phyloP scores from a whole-genome alignment of 2,329 filamentous ascomycete genomes.

The Fusarium albosuccineum region DNA sequence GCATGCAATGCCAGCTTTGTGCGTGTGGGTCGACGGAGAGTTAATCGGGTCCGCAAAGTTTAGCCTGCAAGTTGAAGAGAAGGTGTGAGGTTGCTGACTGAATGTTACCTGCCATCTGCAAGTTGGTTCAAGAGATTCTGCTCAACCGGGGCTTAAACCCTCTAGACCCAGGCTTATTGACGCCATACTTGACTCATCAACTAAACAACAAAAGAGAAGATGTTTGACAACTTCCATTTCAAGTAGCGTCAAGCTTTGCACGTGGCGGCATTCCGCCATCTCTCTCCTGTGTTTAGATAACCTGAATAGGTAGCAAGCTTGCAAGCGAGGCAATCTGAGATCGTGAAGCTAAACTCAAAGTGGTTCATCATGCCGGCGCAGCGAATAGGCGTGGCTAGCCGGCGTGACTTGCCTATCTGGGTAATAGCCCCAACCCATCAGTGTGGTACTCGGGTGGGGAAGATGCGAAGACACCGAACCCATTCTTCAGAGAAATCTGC shows the following conservation, averaged over 20 bases:
- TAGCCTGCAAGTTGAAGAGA: neutral
- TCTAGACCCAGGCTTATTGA: no score
- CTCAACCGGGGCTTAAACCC: no score
- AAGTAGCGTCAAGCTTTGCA: neutral
- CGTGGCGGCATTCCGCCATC: neutral
- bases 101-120: neutral
- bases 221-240: neutral
- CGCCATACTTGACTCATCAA: no score
- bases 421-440: neutral
- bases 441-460: neutral
- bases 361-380: neutral
- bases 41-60: neutral
- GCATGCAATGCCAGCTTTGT: neutral
- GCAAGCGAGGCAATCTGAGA: neutral
- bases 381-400: constrained; percentile 7
- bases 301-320: neutral
- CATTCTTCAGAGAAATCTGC: neutral
- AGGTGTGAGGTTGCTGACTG: neutral
- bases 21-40: constrained; percentile 5
- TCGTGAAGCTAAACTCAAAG: neutral
- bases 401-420: neutral
- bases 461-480: neutral
- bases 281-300: neutral
- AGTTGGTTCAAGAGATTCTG: no score
- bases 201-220: no score